These are phyloP conservation scores for Sphagnum fallax DNA, from an alignment of 228 moss, liverwort and hornwort species.

Conservation along the genomic window DNA sequence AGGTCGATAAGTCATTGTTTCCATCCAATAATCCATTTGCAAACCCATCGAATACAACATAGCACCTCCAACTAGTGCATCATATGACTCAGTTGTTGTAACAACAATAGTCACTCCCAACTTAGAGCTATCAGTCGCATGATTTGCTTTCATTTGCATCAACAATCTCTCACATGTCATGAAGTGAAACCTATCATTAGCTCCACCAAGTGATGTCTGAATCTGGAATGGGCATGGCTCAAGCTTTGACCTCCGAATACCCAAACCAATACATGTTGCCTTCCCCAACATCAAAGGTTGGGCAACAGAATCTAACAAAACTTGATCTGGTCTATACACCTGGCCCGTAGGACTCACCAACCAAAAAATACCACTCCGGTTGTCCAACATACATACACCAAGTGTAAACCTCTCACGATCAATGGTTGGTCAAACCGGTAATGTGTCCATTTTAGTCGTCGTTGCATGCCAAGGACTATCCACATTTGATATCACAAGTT, in stretches of 20 bases:
- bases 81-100: conserved; percentile 1
- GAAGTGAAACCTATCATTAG: not conserved
- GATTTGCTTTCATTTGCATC: not conserved
- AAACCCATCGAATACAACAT: conserved; percentile 11
- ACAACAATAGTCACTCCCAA: conserved; percentile 1
- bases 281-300: conserved; percentile 13
- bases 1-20: not conserved
- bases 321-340: not conserved
- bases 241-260: not conserved
- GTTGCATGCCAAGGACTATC: too few relatives aligned
- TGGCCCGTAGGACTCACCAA: conserved; percentile 1
- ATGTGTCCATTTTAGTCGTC: not conserved
- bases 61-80: conserved; percentile 4
- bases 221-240: not conserved
- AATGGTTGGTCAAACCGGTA: not conserved
- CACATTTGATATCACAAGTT: too few relatives aligned
- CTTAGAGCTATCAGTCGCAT: not conserved
- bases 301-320: conserved; percentile 3
- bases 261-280: not conserved
- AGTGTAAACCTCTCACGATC: not conserved
- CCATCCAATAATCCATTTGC: conserved; percentile 2
- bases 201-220: conserved; percentile 1
- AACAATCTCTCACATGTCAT: not conserved
- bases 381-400: conserved; percentile 2
- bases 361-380: not conserved